Base-by-base conservation (phyloP, 2,329 filamentous ascomycete species). In the Pseudocercospora fijiensis region DNA sequence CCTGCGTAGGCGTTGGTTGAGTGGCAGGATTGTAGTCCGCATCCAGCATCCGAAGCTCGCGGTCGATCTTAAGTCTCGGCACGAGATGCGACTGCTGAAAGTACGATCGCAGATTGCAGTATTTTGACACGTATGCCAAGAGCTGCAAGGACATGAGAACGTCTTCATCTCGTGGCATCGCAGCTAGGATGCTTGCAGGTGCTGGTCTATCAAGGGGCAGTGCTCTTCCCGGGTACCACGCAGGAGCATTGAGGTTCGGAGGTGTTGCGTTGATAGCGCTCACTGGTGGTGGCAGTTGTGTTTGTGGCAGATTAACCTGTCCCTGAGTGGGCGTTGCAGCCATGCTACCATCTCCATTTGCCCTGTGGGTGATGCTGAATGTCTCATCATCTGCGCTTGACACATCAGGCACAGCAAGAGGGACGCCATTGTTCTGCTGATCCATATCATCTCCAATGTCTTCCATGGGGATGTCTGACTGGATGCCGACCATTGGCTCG, bases 71-170 rank as follows among this genome's bases (percentile, higher is more conserved):
- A 57, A 99, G 87, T 67, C 88, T 90, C 0, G 95, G 95, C 4
- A 99, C 95, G 10, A 98, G 83, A 73, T 99, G 95, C 43, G 93
- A 96, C 76, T 90, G 86, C 75, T 99, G 95, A 77, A 99, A 99
- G 77, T 97, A 99, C 4, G 91, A 89, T 18, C 95, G 88, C 28
- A 99, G 85, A 72, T 96, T 96, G 83, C 95, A 98, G 79, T 99
- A 99, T 78, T 99, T 99, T 24, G 93, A 97, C 62, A 99, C 94
- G 76, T 99, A 99, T 16, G 95, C 95, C 52, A 99, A 85, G 20
- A 99, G 86, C 78, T 99, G 95, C 41, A 99, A 84, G 5, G 95
- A 97, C 94, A 99, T 97, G 67, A 99, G 83, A 2, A 99, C 95
- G 73, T 99, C 95, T 77, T 99, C 95, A 72, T 99, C 95, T 57